phyloP scores from a whole-genome alignment of 2,329 filamentous ascomycete species.

The Claviceps spartinae region DNA sequence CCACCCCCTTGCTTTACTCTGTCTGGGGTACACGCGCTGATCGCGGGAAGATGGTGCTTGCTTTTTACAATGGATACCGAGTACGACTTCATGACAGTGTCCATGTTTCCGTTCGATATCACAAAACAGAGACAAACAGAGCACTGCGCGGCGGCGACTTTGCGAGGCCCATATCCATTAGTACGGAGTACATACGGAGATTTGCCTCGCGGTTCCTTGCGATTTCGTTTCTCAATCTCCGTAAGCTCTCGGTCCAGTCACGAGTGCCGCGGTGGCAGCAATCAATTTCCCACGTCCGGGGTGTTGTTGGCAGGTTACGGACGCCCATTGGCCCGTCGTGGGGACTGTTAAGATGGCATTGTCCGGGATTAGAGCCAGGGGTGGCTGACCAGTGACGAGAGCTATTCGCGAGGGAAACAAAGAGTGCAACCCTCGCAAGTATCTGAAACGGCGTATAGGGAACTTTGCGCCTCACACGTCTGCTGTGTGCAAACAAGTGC shows the following conservation, averaged over 20 bases:
- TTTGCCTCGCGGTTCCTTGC: not conserved
- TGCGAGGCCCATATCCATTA: no score
- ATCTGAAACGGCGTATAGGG: slow-evolving; percentile 3
- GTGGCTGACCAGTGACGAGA: not conserved
- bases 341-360: not conserved
- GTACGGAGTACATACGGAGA: no score
- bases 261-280: not conserved
- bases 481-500: not conserved
- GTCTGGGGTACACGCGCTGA: not conserved
- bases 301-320: not conserved
- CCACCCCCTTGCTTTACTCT: not conserved
- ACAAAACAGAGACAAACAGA: not conserved
- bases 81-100: no score
- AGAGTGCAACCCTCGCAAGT: not conserved
- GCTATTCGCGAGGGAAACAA: not conserved
- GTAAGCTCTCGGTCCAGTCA: not conserved
- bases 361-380: not conserved
- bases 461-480: not conserved
- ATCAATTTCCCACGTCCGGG: slow-evolving; percentile 1
- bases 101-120: not conserved
- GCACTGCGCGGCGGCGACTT: no score
- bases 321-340: not conserved
- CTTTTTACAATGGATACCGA: not conserved
- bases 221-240: not conserved
- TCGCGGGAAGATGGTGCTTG: not conserved